Evolutionary conservation across 2,329 filamentous ascomycete species (phyloP).

Genomic region (Aspergillus sp.): DNA sequence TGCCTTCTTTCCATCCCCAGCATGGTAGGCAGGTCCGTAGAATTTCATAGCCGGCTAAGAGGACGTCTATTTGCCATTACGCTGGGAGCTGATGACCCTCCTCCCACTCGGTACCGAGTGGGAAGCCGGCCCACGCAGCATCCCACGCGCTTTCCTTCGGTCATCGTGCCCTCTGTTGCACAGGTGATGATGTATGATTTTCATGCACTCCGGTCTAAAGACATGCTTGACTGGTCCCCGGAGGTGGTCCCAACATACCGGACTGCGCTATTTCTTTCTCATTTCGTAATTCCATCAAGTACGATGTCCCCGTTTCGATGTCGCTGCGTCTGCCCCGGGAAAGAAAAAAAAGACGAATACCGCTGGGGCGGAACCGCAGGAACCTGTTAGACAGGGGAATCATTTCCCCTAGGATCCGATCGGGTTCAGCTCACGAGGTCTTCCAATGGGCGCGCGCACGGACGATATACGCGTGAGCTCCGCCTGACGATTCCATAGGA

Average conservation of each 20-base stretch:
- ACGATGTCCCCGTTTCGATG: conserved; percentile 2
- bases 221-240: conserved; percentile 13
- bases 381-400: conserved; percentile 25
- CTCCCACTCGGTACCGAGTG: conserved; percentile 18
- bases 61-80: conserved; percentile 12
- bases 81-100: conserved; percentile 23
- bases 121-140: conserved; percentile 23
- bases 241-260: conserved; percentile 12
- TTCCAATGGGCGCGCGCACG: conserved; percentile 25
- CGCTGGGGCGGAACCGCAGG: conserved; percentile 28
- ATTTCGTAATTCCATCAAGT: conserved; percentile 14
- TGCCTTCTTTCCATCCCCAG: conserved; percentile 4
- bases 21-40: conserved; percentile 8
- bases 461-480: conserved; percentile 27
- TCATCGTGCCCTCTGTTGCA: conserved; percentile 17
- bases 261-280: conserved; percentile 20
- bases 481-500: conserved; percentile 21
- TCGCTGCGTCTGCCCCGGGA: conserved; percentile 18
- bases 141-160: conserved; percentile 22
- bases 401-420: conserved; percentile 15
- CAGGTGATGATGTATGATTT: conserved; percentile 23
- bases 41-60: conserved; percentile 16
- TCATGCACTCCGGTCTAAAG: conserved; percentile 18
- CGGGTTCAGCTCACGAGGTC: conserved; percentile 27
- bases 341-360: conserved; percentile 23